Percentiles rank a stretch among this genome's conserved stretches.
Conservation (phyloP, 2,329 filamentous ascomycete genomes). For the Botrytis elliptica region DNA sequence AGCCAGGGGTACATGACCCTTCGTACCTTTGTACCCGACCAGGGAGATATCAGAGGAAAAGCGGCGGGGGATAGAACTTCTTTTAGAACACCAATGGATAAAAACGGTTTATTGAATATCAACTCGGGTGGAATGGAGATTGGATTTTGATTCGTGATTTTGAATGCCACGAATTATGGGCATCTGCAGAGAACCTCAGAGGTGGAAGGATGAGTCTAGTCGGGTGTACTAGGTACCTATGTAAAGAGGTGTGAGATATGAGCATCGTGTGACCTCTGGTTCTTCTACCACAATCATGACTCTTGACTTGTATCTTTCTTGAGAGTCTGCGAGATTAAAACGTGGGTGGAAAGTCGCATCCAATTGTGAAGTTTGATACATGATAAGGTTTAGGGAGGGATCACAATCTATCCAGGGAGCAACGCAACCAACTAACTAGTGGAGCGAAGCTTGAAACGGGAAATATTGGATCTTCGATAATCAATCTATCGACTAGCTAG, state of each 20-base stretch:
- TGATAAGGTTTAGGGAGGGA: neutral
- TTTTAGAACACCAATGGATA: neutral
- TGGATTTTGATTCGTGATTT: constrained; percentile 1
- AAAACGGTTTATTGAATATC: neutral
- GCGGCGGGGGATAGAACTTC: neutral
- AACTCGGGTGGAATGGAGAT: neutral
- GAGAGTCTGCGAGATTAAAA: neutral
- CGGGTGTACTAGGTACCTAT: neutral
- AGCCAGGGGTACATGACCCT: neutral
- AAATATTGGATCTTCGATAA: neutral
- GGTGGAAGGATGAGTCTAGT: neutral
- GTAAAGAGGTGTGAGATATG: neutral
- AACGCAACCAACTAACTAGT: neutral
- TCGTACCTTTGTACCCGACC: neutral
- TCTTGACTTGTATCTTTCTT: neutral
- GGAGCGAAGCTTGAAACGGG: constrained; percentile 2
- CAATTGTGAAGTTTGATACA: neutral
- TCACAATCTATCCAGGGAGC: neutral
- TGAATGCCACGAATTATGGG: neutral
- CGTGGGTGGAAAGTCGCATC: neutral
- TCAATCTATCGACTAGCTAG: neutral
- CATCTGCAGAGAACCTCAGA: neutral
- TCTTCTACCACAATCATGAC: neutral
- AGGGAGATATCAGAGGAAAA: neutral
- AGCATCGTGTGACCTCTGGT: neutral